phyloP scores from a whole-genome alignment of 352 stramenopile species.

The Plasmopara muralis region DNA sequence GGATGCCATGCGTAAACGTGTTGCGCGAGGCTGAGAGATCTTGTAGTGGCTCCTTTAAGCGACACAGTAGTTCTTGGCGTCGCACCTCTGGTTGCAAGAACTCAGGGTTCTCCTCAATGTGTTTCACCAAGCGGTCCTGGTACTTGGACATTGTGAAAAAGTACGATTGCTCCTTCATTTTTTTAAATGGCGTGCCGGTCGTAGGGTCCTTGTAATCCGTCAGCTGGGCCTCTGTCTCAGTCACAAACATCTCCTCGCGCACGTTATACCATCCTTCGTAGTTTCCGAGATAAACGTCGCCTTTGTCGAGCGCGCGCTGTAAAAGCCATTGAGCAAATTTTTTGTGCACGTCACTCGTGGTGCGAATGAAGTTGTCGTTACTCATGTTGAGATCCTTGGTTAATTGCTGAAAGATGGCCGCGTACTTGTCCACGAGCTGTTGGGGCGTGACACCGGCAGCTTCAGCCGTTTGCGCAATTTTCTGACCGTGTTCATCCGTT shows the following conservation, averaged over 20 bases:
- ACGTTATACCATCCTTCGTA: slow-evolving; percentile 99
- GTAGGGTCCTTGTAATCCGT: slow-evolving; percentile 94
- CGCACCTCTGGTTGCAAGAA: slow-evolving; percentile 96
- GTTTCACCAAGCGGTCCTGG: slow-evolving; percentile 90
- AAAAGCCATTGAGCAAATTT: slow-evolving; percentile 93
- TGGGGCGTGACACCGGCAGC: slow-evolving; percentile 87
- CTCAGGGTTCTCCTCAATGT: slow-evolving; percentile 92
- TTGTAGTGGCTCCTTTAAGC: slow-evolving; percentile 90
- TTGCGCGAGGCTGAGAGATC: slow-evolving; percentile 97
- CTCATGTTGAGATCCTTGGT: slow-evolving; percentile 83
- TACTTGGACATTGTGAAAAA: slow-evolving; percentile 99
- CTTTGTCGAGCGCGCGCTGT: slow-evolving; percentile 79
- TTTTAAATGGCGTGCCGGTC: slow-evolving; percentile 91
- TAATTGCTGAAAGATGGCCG: slow-evolving; percentile 81
- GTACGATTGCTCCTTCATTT: slow-evolving; percentile 97
- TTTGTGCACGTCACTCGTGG: slow-evolving; percentile 93
- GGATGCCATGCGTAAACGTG: slow-evolving; percentile 93
- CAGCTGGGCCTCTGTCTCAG: slow-evolving; percentile 92
- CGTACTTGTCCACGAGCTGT: slow-evolving; percentile 95
- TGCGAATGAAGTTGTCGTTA: slow-evolving; percentile 93
- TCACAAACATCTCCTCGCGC: slow-evolving; percentile 98
- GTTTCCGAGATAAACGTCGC: slow-evolving; percentile 96
- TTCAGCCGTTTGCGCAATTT: slow-evolving; percentile 97
- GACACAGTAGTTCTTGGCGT: slow-evolving; percentile 90
- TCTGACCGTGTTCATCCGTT: slow-evolving; percentile 99